Percentiles rank a stretch among this genome's conserved stretches.
phyloP scores from a whole-genome alignment of 2,329 filamentous ascomycete species.

The Monosporascus sp. region DNA sequence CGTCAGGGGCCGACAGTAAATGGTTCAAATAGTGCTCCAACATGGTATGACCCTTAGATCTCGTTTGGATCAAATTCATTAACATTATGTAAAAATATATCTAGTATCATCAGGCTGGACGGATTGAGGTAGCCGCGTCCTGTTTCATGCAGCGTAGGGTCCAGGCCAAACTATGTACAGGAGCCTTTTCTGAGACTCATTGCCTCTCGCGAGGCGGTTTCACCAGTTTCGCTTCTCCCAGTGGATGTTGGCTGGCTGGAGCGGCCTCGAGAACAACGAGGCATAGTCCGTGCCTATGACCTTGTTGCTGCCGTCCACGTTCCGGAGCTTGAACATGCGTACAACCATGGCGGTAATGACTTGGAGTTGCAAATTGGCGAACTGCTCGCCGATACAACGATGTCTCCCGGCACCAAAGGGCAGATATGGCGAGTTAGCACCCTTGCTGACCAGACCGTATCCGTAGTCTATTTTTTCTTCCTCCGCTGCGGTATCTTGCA shows the following conservation, averaged over 20 bases:
- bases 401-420: conserved; percentile 92
- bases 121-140: neutral
- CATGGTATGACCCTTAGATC: neutral
- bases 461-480: conserved; percentile 87
- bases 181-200: conserved; percentile 4
- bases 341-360: conserved; percentile 77
- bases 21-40: neutral
- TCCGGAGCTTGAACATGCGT: conserved; percentile 73
- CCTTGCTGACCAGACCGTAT: conserved; percentile 89
- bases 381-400: conserved; percentile 94
- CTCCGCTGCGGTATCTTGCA: conserved; percentile 42
- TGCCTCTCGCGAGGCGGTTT: neutral
- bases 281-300: conserved; percentile 65
- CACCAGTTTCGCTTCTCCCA: conserved; percentile 63
- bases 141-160: neutral
- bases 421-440: conserved; percentile 81
- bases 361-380: conserved; percentile 87
- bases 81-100: conserved; percentile 8
- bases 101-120: neutral
- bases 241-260: conserved; percentile 64
- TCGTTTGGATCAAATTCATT: neutral
- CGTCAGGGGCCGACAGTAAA: too few relatives aligned
- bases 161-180: conserved; percentile 10
- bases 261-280: conserved; percentile 68
- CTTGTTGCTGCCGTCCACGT: conserved; percentile 62